phyloP scores from a whole-genome alignment of 225 moss, liverwort and hornwort genomes.

The Polytrichum commune region DNA sequence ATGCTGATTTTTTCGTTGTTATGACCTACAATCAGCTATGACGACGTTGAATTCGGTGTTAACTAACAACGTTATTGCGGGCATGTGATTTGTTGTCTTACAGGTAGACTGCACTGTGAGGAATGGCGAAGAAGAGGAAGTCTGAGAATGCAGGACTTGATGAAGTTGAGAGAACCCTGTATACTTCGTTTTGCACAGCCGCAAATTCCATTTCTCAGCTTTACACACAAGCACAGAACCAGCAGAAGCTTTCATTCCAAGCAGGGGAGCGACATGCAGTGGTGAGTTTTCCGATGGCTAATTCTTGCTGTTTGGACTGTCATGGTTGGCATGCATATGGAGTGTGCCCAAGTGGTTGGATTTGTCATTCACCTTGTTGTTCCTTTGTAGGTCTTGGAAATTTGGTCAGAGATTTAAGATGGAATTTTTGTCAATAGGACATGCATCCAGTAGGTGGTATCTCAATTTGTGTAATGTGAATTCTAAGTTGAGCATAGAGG shows the following conservation, averaged over 20 bases:
- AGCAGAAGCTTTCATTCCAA: constrained; percentile 90
- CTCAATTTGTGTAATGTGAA: no score
- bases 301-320: neutral
- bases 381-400: no score
- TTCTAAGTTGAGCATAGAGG: no score
- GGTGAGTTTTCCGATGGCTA: constrained; percentile 39
- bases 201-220: constrained; percentile 97
- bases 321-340: no score
- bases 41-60: neutral
- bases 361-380: no score
- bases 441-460: no score
- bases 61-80: no score
- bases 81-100: constrained; percentile 5
- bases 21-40: neutral
- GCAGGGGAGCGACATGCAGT: constrained; percentile 87
- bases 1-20: no score
- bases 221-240: constrained; percentile 95
- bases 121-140: constrained; percentile 84
- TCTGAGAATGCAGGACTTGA: constrained; percentile 94
- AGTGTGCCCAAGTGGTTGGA: no score
- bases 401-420: no score
- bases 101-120: constrained; percentile 15
- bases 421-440: no score
- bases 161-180: constrained; percentile 92
- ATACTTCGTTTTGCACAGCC: constrained; percentile 89